Base-by-base conservation (phyloP, 805 yeast species). In the Pichia kluyveri region DNA sequence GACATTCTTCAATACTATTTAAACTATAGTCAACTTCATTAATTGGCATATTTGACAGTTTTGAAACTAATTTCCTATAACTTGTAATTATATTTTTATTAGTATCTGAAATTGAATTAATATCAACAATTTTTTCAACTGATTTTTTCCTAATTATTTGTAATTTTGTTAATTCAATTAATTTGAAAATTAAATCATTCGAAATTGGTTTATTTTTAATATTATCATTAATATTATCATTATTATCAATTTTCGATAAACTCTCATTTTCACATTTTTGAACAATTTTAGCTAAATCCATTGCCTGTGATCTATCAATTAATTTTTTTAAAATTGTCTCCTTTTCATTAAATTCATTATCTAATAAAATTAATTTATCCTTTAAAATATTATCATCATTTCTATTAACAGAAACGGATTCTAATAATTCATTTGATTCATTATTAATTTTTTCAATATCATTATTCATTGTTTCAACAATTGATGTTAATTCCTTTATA, bases 11-110 rank as follows among this genome's bases (percentile, higher is more conserved):
- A 38, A 83, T 79, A 8, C 81, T 83, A 57, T 82, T 83, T 45
- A 83, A 68, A 52, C 81, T 75, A 42, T 74, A 76, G 59, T 82
- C 87, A 39, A 84, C 84, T 54, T 83, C 86, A 53, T 76, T 77
- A 23, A 80, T 73, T 11, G 77, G 77, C 48, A 85, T 75, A 40
- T 80, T 86, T 43, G 89, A 82, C 53, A 87, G 77, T 45, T 77
- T 73, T 47, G 87, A 75, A 43, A 84, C 82, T 60, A 84, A 71
- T 55, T 80, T 74, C 53, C 87, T 69, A 66, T 83, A 85, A 56
- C 81, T 80, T 57, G 77, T 78, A 66, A 83, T 80, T 55, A 75
- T 79, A 26, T 70, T 67, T 47, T 75, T 79, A 52, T 75, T 62
- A 18, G 69, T 51, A 66, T 79, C 62, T 49, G 75, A 62, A 47